Evolutionary conservation across 2,329 filamentous ascomycete genomes (phyloP), one percentile per base, ranked within the genome.

Genomic region (Diaporthe sp.): DNA sequence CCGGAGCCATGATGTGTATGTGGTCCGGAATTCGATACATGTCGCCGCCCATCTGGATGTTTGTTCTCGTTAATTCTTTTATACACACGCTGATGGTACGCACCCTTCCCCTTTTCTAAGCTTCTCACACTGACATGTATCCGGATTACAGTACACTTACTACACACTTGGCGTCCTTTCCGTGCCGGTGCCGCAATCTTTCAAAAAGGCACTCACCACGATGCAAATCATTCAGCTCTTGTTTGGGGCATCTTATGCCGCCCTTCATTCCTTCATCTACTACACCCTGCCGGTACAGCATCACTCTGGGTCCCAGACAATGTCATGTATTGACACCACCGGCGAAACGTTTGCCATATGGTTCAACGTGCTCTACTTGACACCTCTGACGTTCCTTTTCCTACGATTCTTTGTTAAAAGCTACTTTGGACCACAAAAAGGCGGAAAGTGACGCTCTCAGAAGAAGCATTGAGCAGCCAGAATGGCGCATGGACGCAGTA

Each of bases 1-100:
- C 96, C 35, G 97, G 97, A 76, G 97, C 97, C 75, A 98, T 99
- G 96, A 90, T 98, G 88, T 98, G 94, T 86, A 98, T 98, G 96
- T 99, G 97, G 97, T 95, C 96, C 77, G 97, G 96, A 73, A 97
- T 98, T 82, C 93, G 95, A 76, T 98, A 93, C 88, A 98, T 98
- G 95, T 93, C 94, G 70, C 90, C 94, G 71, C 96, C 97, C 12
- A 98, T 99, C 84, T 98, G 96, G 96, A 94, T 98, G 89, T 99
- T 99, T 83, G 94, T 93, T 68, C 91, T 97, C 79, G 92, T 98
- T 82, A 99, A 99, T 88, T 98, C 96, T 4, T 93, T 91, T 75
- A 98, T 99, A 79, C 97, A 99, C 83, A 91, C 95, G 51, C 86
- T 98, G 84, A 99, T 99, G 97, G 95, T 97, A 88, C 25, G 22